Evolutionary conservation across 1,284 basidiomycete species (phyloP).

Genomic region (Rhodotorula sp.): DNA sequence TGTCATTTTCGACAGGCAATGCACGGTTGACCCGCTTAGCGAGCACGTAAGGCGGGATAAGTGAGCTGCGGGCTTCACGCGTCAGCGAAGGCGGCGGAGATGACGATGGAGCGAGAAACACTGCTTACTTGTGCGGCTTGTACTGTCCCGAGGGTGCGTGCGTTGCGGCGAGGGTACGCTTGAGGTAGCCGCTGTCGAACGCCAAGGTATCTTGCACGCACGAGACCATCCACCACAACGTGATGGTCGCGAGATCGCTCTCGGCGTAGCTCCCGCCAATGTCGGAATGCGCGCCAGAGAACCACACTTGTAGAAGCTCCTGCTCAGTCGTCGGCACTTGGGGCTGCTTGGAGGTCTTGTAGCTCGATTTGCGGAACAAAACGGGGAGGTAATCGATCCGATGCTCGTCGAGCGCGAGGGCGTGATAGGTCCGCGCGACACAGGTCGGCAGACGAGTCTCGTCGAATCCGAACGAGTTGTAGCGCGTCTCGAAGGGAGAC

Average conservation of each 20-base stretch:
- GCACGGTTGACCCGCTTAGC: constrained; percentile 3
- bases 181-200: constrained; percentile 8
- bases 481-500: background rate
- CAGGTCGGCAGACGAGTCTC: constrained; percentile 46
- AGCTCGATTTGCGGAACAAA: background rate
- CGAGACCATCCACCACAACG: constrained; percentile 16
- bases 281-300: constrained; percentile 10
- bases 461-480: constrained; percentile 42
- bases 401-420: constrained; percentile 22
- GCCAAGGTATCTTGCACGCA: background rate
- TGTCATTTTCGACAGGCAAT: background rate
- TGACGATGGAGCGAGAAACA: background rate
- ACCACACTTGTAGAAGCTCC: constrained; percentile 11
- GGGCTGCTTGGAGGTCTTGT: constrained; percentile 11
- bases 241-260: constrained; percentile 7
- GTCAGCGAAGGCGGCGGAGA: background rate
- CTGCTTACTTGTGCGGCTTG: constrained; percentile 19
- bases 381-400: constrained; percentile 20
- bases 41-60: background rate
- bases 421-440: constrained; percentile 45
- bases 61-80: background rate
- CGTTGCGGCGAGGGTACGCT: background rate
- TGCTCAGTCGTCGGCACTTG: constrained; percentile 1
- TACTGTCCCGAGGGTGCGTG: constrained; percentile 6
- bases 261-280: constrained; percentile 24